phyloP scores from a whole-genome alignment of 345 rosid genomes.

The Psidium friedrichsthalianum region DNA sequence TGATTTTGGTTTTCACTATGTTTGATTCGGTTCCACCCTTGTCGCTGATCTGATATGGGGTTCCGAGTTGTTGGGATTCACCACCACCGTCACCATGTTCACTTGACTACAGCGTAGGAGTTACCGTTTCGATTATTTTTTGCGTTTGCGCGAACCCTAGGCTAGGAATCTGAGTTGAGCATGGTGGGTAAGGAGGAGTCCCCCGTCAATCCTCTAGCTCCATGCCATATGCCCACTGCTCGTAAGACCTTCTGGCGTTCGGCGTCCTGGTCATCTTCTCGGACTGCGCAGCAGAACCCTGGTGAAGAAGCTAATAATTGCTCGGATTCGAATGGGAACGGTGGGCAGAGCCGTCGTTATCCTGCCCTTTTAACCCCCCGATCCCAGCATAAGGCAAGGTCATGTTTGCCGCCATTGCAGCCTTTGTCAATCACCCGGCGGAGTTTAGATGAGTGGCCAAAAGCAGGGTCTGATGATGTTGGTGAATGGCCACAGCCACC shows the following conservation, averaged over 20 bases:
- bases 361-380: constrained; percentile 83
- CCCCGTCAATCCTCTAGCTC: constrained; percentile 34
- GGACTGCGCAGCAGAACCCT: constrained; percentile 55
- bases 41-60: neutral
- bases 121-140: neutral
- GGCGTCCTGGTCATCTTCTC: constrained; percentile 94
- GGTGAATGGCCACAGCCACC: constrained; percentile 98
- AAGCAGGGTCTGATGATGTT: constrained; percentile 86
- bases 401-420: constrained; percentile 92
- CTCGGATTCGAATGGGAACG: constrained; percentile 29
- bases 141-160: neutral
- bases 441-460: constrained; percentile 99
- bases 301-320: constrained; percentile 36
- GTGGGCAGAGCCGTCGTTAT: constrained; percentile 41
- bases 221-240: constrained; percentile 44
- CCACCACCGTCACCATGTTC: neutral
- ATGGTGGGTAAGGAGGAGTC: constrained; percentile 95
- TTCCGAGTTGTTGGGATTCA: neutral
- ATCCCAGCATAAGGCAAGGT: constrained; percentile 84
- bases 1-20: neutral
- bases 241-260: constrained; percentile 90
- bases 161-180: constrained; percentile 10
- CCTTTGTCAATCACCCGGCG: constrained; percentile 84
- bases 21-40: neutral
- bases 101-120: neutral